Evolutionary conservation across 768 basidiomycete species (phyloP).

Genomic region (Hygrocybe punicea): DNA sequence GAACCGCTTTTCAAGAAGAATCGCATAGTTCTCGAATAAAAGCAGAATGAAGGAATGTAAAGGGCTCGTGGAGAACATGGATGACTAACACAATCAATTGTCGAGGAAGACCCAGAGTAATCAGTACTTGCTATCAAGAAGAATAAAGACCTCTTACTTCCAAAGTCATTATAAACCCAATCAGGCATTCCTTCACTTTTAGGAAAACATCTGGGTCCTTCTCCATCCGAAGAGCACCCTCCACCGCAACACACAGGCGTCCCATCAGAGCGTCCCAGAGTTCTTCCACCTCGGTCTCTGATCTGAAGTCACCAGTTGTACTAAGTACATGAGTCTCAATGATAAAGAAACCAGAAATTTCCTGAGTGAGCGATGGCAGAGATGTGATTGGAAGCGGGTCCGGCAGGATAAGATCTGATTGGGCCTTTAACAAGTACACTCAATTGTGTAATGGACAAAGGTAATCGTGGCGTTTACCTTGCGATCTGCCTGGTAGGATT

Average conservation of each 20-base stretch:
- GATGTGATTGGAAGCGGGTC: constrained; percentile 61
- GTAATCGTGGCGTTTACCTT: constrained; percentile 48
- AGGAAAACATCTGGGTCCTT: constrained; percentile 80
- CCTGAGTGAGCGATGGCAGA: constrained; percentile 77
- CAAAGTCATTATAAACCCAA: constrained; percentile 85
- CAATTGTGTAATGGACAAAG: neutral
- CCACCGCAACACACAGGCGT: constrained; percentile 70
- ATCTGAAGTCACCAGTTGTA: constrained; percentile 87
- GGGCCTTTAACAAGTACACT: constrained; percentile 55
- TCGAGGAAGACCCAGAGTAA: neutral
- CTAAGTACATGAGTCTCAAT: constrained; percentile 90
- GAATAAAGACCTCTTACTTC: constrained; percentile 53
- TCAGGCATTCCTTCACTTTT: constrained; percentile 75
- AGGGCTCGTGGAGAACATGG: constrained; percentile 79
- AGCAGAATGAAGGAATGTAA: constrained; percentile 82
- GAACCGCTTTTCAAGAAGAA: constrained; percentile 77
- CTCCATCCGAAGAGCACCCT: constrained; percentile 66
- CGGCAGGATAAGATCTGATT: constrained; percentile 93
- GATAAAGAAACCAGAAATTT: constrained; percentile 97
- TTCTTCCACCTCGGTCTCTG: constrained; percentile 86
- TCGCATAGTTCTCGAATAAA: constrained; percentile 86
- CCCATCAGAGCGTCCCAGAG: constrained; percentile 87
- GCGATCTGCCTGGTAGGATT: constrained; percentile 94
- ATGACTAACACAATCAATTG: constrained; percentile 50
- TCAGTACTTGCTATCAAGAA: neutral